phyloP scores from a whole-genome alignment of 73 alveolate genomes.

The Tetrahymena elliotti region DNA sequence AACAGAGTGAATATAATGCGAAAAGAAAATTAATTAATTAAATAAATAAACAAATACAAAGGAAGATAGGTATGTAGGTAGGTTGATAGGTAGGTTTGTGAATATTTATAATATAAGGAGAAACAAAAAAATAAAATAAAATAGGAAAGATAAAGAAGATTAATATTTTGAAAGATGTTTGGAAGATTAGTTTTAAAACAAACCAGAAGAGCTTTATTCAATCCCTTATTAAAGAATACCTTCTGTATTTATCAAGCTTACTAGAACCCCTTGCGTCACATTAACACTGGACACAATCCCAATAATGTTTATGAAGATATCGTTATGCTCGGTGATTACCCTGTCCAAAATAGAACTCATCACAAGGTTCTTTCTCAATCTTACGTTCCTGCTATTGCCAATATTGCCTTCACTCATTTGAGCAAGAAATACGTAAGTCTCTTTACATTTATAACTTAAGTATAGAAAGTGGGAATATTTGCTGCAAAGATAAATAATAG shows the following conservation, averaged over 20 bases:
- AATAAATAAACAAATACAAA: too few species aligned
- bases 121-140: neutral
- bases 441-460: neutral
- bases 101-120: neutral
- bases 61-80: neutral
- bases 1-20: neutral
- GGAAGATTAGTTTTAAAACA: neutral
- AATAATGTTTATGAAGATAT: neutral
- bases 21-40: neutral
- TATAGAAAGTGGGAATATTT: neutral
- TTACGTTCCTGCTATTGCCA: neutral
- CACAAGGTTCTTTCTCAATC: neutral
- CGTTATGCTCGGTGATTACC: neutral
- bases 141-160: neutral
- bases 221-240: neutral
- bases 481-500: neutral
- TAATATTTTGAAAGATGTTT: neutral
- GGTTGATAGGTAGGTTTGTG: neutral
- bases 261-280: neutral
- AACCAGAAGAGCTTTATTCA: neutral
- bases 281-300: neutral
- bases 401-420: neutral
- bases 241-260: neutral
- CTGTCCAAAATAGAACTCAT: neutral
- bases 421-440: neutral